Evolutionary conservation across 1,284 basidiomycete genomes (phyloP).

Genomic region (Mixia osmundae): DNA sequence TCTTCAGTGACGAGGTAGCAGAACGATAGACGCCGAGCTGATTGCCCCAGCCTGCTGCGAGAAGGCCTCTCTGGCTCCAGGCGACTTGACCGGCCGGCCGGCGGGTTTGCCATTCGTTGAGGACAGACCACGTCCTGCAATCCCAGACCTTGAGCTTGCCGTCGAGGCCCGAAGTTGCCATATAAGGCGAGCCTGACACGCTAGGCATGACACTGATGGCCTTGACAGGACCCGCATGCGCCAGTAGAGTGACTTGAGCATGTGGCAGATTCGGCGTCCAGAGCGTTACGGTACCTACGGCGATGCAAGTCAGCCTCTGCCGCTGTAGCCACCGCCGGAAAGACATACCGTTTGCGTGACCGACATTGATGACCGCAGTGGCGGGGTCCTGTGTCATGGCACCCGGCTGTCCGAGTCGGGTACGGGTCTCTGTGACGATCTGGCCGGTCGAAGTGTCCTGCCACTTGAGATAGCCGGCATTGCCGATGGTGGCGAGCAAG

Average conservation of each 20-base stretch:
- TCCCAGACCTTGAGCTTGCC: constrained; percentile 87
- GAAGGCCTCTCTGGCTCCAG: constrained; percentile 43
- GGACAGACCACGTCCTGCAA: constrained; percentile 61
- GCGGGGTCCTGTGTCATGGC: constrained; percentile 80
- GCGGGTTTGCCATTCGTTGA: constrained; percentile 17
- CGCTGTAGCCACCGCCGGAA: not conserved
- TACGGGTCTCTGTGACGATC: constrained; percentile 69
- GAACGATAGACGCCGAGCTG: constrained; percentile 42
- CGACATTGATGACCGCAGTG: constrained; percentile 78
- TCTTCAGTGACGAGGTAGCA: not conserved
- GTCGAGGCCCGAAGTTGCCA: constrained; percentile 73
- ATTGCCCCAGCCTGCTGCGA: constrained; percentile 61
- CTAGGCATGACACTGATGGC: constrained; percentile 55
- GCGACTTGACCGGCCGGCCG: constrained; percentile 21
- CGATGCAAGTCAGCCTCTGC: constrained; percentile 18
- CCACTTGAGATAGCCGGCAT: constrained; percentile 77
- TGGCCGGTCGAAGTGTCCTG: constrained; percentile 89
- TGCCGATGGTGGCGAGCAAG: constrained; percentile 64
- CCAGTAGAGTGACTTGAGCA: constrained; percentile 71
- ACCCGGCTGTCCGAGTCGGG: constrained; percentile 60
- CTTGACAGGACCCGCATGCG: constrained; percentile 69
- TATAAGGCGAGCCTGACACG: constrained; percentile 41
- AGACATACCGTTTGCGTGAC: constrained; percentile 49
- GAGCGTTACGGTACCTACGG: constrained; percentile 67
- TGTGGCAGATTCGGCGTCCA: constrained; percentile 89